Percentiles rank a stretch among this genome's conserved stretches.
Conservation (phyloP, 2,329 filamentous ascomycete genomes). For the Akanthomyces uredinophilus region DNA sequence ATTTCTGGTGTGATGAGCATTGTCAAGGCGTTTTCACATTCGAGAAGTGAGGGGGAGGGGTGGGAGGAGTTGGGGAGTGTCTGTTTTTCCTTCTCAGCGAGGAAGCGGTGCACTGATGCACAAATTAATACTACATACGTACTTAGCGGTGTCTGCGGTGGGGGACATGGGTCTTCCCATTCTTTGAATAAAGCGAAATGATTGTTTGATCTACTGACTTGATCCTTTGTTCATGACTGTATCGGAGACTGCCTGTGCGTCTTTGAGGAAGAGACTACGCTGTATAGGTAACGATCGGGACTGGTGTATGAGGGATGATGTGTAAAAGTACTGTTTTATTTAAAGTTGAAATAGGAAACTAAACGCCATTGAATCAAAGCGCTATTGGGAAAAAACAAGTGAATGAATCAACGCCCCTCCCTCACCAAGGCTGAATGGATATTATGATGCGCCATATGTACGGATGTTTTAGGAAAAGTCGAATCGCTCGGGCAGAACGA, state of each 20-base stretch:
- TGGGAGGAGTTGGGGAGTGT: neutral
- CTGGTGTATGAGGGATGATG: neutral
- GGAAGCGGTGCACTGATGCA: neutral
- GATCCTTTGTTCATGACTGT: no score
- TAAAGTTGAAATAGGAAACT: neutral
- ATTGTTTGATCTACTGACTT: neutral
- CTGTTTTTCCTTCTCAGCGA: neutral
- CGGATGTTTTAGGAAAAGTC: slow-evolving; percentile 44
- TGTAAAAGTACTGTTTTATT: neutral
- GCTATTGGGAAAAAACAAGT: neutral
- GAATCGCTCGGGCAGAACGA: slow-evolving; percentile 81
- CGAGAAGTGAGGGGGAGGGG: neutral
- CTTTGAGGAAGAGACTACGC: neutral
- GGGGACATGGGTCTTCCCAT: neutral
- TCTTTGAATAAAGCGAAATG: slow-evolving; percentile 1
- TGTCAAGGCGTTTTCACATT: slow-evolving; percentile 12
- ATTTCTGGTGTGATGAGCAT: slow-evolving; percentile 12
- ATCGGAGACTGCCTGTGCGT: neutral
- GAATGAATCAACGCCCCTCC: neutral
- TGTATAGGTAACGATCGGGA: neutral
- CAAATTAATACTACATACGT: neutral
- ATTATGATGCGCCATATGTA: neutral
- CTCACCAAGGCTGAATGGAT: neutral
- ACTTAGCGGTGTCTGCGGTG: neutral
- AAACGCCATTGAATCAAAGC: neutral